These are phyloP conservation scores for Calocybe cyanea DNA, from an alignment of 768 basidiomycete species.

Conservation along the genomic window DNA sequence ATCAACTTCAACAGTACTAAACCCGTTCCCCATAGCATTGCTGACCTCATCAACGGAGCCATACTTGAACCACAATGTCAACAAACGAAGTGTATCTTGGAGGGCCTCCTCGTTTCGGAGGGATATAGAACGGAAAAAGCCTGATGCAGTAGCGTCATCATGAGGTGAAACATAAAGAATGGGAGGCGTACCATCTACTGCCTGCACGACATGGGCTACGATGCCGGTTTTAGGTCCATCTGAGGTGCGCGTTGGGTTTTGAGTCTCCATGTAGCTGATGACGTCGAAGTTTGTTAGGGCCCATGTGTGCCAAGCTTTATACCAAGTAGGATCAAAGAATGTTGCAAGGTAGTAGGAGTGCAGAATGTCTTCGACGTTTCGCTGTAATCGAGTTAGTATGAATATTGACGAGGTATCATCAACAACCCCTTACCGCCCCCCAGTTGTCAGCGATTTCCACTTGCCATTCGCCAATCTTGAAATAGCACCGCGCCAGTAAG, in stretches of 20 bases:
- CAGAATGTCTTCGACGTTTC: slow-evolving; percentile 78
- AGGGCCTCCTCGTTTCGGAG: slow-evolving; percentile 86
- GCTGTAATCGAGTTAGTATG: slow-evolving; percentile 36
- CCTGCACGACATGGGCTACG: slow-evolving; percentile 83
- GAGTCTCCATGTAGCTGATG: slow-evolving; percentile 73
- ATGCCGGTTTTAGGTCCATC: slow-evolving; percentile 63
- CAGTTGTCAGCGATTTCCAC: slow-evolving; percentile 75
- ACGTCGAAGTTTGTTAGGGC: slow-evolving; percentile 96
- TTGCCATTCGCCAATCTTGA: slow-evolving; percentile 97
- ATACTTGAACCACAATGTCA: slow-evolving; percentile 98
- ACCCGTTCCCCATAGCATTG: slow-evolving; percentile 82
- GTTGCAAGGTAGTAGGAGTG: slow-evolving; percentile 85
- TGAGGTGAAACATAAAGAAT: not conserved
- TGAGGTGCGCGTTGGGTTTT: slow-evolving; percentile 47
- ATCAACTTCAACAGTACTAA: slow-evolving; percentile 87
- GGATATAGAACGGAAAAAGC: slow-evolving; percentile 94
- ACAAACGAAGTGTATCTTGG: slow-evolving; percentile 88
- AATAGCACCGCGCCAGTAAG: slow-evolving; percentile 93
- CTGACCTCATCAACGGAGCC: slow-evolving; percentile 89
- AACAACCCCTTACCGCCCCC: slow-evolving; percentile 57
- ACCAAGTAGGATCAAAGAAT: slow-evolving; percentile 92
- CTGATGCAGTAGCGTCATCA: slow-evolving; percentile 30
- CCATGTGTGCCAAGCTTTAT: slow-evolving; percentile 99
- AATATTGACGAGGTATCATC: not conserved
- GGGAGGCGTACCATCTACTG: slow-evolving; percentile 69